These are phyloP conservation scores for Agrocybe pediades DNA, from an alignment of 768 basidiomycete species.

Conservation along the genomic window DNA sequence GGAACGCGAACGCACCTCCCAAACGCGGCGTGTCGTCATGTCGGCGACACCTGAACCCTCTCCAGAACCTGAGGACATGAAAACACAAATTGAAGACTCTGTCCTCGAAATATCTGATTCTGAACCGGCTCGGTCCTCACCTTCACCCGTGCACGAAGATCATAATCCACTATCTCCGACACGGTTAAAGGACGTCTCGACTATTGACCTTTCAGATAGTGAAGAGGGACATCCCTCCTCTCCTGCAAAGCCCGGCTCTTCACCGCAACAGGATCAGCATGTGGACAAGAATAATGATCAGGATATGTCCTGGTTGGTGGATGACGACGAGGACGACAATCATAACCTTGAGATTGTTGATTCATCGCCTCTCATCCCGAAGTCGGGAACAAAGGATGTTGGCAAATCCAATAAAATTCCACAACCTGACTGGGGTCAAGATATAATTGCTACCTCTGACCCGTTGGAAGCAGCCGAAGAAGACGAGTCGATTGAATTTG, in stretches of 20 bases:
- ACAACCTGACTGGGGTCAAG: constrained; percentile 6
- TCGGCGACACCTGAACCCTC: constrained; percentile 10
- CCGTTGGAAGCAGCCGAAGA: constrained; percentile 10
- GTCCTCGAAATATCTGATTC: constrained; percentile 32
- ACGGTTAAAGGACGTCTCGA: neutral
- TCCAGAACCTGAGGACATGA: constrained; percentile 4
- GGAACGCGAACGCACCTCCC: neutral
- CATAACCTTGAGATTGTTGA: constrained; percentile 51
- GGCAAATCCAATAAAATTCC: constrained; percentile 31
- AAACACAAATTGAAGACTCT: constrained; percentile 12
- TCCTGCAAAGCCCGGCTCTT: neutral
- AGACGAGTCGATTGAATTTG: constrained; percentile 22
- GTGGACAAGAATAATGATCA: constrained; percentile 21
- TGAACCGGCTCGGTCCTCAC: constrained; percentile 16
- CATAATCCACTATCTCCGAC: neutral
- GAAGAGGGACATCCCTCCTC: neutral
- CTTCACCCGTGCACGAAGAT: neutral
- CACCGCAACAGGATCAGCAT: neutral
- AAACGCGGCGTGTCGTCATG: constrained; percentile 1
- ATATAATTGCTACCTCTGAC: constrained; percentile 13
- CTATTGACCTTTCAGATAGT: neutral
- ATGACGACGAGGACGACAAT: constrained; percentile 67
- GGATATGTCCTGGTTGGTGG: constrained; percentile 67
- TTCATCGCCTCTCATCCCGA: constrained; percentile 44
- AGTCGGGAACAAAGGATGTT: constrained; percentile 12